phyloP scores from a whole-genome alignment of 2,329 filamentous ascomycete genomes.

The Apiospora sp. region DNA sequence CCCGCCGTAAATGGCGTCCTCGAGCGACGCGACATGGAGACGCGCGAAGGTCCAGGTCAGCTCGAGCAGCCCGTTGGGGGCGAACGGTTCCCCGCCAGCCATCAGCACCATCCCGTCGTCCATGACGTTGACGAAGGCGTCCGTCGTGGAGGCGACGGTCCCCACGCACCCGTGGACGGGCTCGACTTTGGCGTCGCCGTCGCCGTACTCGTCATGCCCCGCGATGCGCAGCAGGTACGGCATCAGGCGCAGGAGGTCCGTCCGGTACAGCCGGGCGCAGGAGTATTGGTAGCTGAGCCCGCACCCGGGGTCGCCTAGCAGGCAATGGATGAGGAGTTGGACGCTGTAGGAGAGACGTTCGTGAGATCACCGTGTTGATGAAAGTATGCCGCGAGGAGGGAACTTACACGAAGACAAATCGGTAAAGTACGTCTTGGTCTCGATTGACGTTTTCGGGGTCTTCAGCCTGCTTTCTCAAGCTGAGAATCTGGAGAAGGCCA shows the following conservation, averaged over 20 bases:
- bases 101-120: not conserved
- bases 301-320: not conserved
- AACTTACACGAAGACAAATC: not conserved
- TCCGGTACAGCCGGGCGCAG: not conserved
- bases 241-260: not conserved
- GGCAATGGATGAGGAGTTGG: not conserved
- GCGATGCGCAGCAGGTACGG: not conserved
- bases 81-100: not conserved
- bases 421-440: not conserved
- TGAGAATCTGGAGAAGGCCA: not conserved
- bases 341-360: not conserved
- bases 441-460: not conserved
- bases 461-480: not conserved
- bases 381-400: not conserved
- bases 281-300: not conserved
- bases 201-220: not conserved
- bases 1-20: not conserved
- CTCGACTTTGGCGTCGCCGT: not conserved
- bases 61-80: not conserved
- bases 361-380: not conserved
- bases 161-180: not conserved
- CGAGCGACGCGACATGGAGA: not conserved
- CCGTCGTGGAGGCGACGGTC: not conserved
- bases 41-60: not conserved
- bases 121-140: not conserved